Evolutionary conservation across 805 yeast species (phyloP).

Genomic region (Wickerhamiella bombiphila): DNA sequence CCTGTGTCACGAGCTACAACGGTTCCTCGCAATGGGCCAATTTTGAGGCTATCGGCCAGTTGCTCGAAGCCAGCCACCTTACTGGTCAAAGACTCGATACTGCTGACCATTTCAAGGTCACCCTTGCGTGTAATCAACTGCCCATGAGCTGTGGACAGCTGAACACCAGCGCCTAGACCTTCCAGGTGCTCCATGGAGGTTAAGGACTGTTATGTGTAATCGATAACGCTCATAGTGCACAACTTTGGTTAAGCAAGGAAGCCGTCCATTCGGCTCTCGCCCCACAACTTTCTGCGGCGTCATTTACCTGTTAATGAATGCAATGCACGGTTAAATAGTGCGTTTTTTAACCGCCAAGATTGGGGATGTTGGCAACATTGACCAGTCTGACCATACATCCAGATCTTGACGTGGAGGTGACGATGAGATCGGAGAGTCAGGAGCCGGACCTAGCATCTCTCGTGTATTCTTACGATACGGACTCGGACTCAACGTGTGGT

Average conservation of each 20-base stretch:
- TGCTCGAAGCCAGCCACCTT: slow-evolving; percentile 7
- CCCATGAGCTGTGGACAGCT: slow-evolving; percentile 7
- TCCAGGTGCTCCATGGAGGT: too few relatives aligned
- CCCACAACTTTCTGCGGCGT: slow-evolving; percentile 3
- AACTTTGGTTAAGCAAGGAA: too few relatives aligned
- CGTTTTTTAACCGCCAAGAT: neutral
- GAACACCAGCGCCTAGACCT: slow-evolving; percentile 8
- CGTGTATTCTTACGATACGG: neutral
- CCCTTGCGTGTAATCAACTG: slow-evolving; percentile 2
- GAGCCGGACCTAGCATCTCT: neutral
- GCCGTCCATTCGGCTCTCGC: too few relatives aligned
- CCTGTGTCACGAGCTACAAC: slow-evolving; percentile 6
- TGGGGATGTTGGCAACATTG: slow-evolving; percentile 2
- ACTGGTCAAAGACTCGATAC: slow-evolving; percentile 3
- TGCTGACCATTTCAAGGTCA: neutral
- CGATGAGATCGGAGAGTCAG: neutral
- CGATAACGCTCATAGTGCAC: too few relatives aligned
- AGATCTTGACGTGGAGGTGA: neutral
- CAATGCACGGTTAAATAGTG: neutral
- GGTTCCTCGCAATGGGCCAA: slow-evolving; percentile 14
- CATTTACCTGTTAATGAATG: neutral
- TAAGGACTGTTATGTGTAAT: too few relatives aligned
- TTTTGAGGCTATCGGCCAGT: slow-evolving; percentile 11
- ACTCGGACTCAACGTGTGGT: neutral
- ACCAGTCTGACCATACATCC: slow-evolving; percentile 1